Base-by-base conservation (phyloP, 495 filamentous ascomycete species). In the Thozetella sp. region DNA sequence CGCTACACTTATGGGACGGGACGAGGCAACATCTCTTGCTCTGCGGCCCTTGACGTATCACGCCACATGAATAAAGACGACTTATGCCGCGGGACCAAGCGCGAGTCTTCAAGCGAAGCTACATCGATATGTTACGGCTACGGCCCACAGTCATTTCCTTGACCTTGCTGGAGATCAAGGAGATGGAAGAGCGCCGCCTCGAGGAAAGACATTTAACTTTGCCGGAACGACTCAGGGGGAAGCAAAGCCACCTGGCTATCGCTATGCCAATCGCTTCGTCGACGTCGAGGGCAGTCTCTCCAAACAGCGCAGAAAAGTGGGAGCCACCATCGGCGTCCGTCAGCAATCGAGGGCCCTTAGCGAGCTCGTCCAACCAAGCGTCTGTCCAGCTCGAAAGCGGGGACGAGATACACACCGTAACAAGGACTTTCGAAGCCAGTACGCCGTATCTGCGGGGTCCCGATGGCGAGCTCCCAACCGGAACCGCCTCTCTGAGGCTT, bases 121-220 rank as follows among this genome's bases (percentile, higher is more conserved):
- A 54, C 20, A 40, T 48, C 66, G 63, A 53, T 55, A 89, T 89
- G 87, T 72, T 90, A 51, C 81, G 86, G 59, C 69, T 80, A 23
- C 67, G 71, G 37, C 79, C 81, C 12, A 86, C 84, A 0, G 69
- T 76, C 30, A 80, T 90, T 63, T 70, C 71, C 9, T 66, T 89
- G 40, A 79, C 77, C 25, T 76, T 80, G 30, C 68, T 76, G 13
- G 87, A 90, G 65, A 64, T 90, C 25, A 71, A 73, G 62, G 77
- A 83, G 45, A 74, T 75, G 22, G 74, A 79, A 17, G 60, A 69
- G 6, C 78, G 79, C 30, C 72, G 74, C 48, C 71, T 66, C 9
- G 75, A 75, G 53, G 66, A 67, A 37, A 76, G 58, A 27, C 9
- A 10, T 13, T 20, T n/a, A 19, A 4, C 43, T 15, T 4, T 3